These are phyloP conservation scores for Amorphotheca resinae DNA, from an alignment of 495 filamentous ascomycete species.

Conservation along the genomic window DNA sequence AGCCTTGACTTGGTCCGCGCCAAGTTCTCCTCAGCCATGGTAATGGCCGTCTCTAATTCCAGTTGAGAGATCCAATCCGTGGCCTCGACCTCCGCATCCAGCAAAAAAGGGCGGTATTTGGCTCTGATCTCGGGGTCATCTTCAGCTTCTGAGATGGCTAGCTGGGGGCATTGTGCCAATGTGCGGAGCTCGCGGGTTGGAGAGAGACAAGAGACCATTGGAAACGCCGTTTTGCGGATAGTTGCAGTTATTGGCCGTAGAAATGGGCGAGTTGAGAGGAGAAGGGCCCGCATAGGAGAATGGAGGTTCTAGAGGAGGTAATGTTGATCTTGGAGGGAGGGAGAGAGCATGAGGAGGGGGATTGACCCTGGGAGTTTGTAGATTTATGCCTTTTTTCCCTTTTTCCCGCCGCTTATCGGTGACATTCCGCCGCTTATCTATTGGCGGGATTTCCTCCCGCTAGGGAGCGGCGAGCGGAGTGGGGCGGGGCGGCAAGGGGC, in stretches of 20 bases:
- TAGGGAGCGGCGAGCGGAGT: too few relatives aligned
- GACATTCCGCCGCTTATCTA: too few relatives aligned
- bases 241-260: background rate
- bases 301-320: too few relatives aligned
- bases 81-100: conserved; percentile 22
- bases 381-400: too few relatives aligned
- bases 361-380: too few relatives aligned
- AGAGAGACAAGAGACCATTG: background rate
- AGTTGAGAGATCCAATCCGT: conserved; percentile 44
- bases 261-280: background rate
- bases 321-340: too few relatives aligned
- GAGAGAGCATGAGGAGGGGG: too few relatives aligned
- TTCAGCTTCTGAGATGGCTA: conserved; percentile 32
- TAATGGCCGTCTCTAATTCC: conserved; percentile 41
- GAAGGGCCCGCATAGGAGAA: background rate
- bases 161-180: conserved; percentile 2
- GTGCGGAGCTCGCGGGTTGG: background rate
- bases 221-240: background rate
- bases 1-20: conserved; percentile 30
- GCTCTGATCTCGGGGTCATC: conserved; percentile 35
- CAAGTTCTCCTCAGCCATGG: conserved; percentile 38
- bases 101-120: conserved; percentile 49
- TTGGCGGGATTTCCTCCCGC: too few relatives aligned
- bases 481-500: too few relatives aligned
- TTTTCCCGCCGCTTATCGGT: too few relatives aligned